Evolutionary conservation across 2,329 filamentous ascomycete species (phyloP).

Genomic region (Aspergillus phoenicis): DNA sequence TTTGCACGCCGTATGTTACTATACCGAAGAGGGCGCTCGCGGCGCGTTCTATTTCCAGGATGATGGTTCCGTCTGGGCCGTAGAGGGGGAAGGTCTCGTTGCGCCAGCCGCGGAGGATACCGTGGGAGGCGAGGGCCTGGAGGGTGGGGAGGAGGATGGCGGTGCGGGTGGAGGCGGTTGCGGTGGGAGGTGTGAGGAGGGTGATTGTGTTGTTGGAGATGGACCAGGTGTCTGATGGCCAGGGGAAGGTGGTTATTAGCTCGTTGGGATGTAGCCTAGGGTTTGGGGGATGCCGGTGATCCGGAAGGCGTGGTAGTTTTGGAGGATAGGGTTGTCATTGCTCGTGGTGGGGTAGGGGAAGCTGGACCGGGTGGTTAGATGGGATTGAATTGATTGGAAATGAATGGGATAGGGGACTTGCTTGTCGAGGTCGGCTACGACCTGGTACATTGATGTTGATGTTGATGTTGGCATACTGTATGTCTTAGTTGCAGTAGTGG

Average conservation of each 20-base stretch:
- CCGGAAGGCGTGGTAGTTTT: slow-evolving; percentile 7
- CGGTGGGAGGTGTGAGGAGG: background rate
- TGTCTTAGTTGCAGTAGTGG: too few relatives aligned
- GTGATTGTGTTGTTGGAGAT: slow-evolving; percentile 2
- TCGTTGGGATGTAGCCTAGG: slow-evolving; percentile 8
- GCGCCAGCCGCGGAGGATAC: slow-evolving; percentile 32
- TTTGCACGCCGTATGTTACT: slow-evolving; percentile 48
- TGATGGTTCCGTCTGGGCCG: slow-evolving; percentile 38
- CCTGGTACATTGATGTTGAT: background rate
- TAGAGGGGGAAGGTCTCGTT: slow-evolving; percentile 48
- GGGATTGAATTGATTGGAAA: too few relatives aligned
- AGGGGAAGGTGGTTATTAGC: slow-evolving; percentile 1
- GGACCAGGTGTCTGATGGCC: slow-evolving; percentile 2
- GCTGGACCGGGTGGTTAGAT: background rate
- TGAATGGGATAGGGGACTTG: background rate
- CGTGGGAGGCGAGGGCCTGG: background rate
- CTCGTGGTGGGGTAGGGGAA: background rate
- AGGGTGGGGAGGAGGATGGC: background rate
- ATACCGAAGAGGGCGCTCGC: slow-evolving; percentile 48
- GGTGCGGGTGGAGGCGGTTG: background rate
- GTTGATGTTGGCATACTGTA: too few relatives aligned
- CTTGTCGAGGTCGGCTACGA: background rate
- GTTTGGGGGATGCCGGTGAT: background rate
- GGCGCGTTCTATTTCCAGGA: slow-evolving; percentile 47
- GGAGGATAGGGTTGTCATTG: background rate